These are phyloP conservation scores for Cornus controversa DNA, from an alignment of 148 eudicot genomes.

Conservation along the genomic window DNA sequence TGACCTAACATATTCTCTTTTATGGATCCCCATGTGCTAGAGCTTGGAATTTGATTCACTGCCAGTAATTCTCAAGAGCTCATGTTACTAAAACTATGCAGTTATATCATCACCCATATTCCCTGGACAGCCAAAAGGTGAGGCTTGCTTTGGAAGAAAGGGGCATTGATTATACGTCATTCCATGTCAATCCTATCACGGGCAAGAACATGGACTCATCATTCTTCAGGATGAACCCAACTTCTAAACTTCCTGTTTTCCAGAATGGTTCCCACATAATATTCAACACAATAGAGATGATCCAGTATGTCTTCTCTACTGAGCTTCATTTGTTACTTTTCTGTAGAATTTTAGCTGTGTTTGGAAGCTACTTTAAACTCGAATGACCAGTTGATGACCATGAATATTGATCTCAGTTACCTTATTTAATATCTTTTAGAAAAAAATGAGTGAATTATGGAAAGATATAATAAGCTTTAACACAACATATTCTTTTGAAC, in stretches of 20 bases:
- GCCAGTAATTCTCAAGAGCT: slow-evolving; percentile 13
- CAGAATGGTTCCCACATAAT: slow-evolving; percentile 81
- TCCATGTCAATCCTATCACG: slow-evolving; percentile 82
- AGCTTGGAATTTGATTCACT: neutral
- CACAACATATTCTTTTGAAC: neutral
- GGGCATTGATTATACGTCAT: slow-evolving; percentile 81
- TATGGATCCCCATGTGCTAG: neutral
- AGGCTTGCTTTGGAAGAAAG: slow-evolving; percentile 90
- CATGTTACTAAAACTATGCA: slow-evolving; percentile 61
- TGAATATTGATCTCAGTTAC: neutral
- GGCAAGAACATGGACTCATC: slow-evolving; percentile 86
- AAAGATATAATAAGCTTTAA: neutral
- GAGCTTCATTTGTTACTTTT: neutral
- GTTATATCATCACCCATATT: slow-evolving; percentile 91
- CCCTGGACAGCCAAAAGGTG: slow-evolving; percentile 94
- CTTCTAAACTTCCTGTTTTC: slow-evolving; percentile 81
- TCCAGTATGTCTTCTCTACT: slow-evolving; percentile 54
- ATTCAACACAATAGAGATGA: slow-evolving; percentile 69
- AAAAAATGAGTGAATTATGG: neutral
- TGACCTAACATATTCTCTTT: neutral
- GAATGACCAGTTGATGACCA: neutral
- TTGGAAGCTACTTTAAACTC: neutral
- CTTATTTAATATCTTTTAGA: neutral
- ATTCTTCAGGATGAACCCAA: slow-evolving; percentile 82
- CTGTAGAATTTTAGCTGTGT: neutral